Base-by-base conservation (phyloP, 257 asterid species). In the Mitragyna speciosa region DNA sequence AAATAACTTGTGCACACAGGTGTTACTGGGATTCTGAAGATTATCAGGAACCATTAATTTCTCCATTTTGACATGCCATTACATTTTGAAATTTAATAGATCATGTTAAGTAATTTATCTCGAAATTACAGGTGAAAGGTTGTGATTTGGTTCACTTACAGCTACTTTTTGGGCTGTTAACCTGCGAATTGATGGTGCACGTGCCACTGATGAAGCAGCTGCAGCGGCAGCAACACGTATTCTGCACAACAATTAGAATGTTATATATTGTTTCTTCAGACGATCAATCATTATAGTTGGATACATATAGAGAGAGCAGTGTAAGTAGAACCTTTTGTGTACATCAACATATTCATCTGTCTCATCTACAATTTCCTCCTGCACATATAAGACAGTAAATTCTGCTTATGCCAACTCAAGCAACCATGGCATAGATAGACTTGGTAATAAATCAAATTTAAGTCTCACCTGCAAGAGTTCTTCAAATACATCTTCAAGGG, bases 291-390 rank as follows among this genome's bases (percentile, higher is more conserved):
- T 7, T 39, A 28, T 65, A 48, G 28, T 70, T 20, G 75, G 33
- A 72, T 78, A 71, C 19, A 76, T 68, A 31, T 65, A 61, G 78
- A 75, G 41, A 69, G 10, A 7, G n/a, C n/a, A 9, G 1, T 41
- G 43, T 49, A 26, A 31, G 26, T 52, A 65, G 31, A 79, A 92
- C 98, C 97, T 92, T 85, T 84, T 92, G 79, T 94, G 98, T 63
- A 94, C 98, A 82, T 94, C 97, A 45, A 94, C 98, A 83, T 63
- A 94, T 84, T 92, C 98, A 76, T 94, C 98, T 0, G 98, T 92
- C 91, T 94, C 98, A 43, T 94, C 98, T 7, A 94, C 98, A 76
- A 94, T 94, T 88, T 94, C 97, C 87, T 94, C 98, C 97, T 94
- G 90, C 80, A 86, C 30, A 24, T 76, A 70, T 76, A 66, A 80